These are phyloP conservation scores for Rhizoctonia solani DNA, from an alignment of 1,284 basidiomycete genomes.

Conservation along the genomic window DNA sequence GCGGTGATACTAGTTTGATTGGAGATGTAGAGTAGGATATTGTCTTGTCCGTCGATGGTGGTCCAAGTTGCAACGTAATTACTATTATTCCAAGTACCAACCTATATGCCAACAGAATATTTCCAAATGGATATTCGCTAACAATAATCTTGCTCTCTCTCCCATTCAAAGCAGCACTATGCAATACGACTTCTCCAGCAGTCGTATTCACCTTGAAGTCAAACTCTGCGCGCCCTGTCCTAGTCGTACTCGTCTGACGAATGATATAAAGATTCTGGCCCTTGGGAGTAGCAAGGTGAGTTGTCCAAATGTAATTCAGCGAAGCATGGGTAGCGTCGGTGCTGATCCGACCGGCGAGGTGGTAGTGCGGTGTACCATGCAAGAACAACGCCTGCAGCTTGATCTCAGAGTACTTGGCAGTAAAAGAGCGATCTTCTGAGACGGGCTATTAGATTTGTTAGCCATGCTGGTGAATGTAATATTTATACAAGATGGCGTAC, in stretches of 20 bases:
- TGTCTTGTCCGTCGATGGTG: constrained; percentile 47
- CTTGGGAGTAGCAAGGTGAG: constrained; percentile 46
- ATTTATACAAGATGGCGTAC: neutral
- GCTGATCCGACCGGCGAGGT: constrained; percentile 29
- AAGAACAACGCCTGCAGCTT: constrained; percentile 39
- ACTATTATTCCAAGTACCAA: constrained; percentile 38
- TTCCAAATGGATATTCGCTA: constrained; percentile 30
- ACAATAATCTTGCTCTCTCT: constrained; percentile 30
- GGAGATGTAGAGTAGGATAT: constrained; percentile 49
- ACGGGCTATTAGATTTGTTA: constrained; percentile 29
- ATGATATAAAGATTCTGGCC: constrained; percentile 35
- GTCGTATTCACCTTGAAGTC: constrained; percentile 7
- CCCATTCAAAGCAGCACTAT: neutral
- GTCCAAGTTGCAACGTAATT: constrained; percentile 49
- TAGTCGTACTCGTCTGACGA: constrained; percentile 12
- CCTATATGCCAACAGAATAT: constrained; percentile 12
- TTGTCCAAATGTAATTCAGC: constrained; percentile 46
- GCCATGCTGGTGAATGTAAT: no score
- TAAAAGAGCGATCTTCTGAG: constrained; percentile 37
- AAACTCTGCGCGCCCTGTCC: constrained; percentile 2
- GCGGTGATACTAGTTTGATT: constrained; percentile 48
- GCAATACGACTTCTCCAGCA: neutral
- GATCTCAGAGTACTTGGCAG: constrained; percentile 37
- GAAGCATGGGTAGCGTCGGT: neutral
- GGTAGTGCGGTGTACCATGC: constrained; percentile 37